These are phyloP conservation scores for Nakazawaea holstii DNA, from an alignment of 805 yeast genomes.

Conservation along the genomic window DNA sequence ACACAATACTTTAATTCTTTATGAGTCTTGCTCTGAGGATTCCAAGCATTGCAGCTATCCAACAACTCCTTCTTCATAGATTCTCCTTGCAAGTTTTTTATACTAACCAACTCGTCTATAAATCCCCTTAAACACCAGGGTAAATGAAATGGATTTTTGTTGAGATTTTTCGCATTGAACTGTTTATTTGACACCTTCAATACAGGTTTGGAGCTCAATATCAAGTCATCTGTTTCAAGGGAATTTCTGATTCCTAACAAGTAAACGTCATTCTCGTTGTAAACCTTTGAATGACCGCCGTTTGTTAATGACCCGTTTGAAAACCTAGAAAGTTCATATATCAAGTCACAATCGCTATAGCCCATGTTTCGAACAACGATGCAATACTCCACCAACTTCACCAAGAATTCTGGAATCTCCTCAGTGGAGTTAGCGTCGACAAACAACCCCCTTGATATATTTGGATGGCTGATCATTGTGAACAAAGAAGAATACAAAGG, in stretches of 20 bases:
- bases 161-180: conserved; percentile 40
- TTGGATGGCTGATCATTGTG: conserved; percentile 77
- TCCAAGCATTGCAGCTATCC: conserved; percentile 72
- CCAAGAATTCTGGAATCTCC: conserved; percentile 34
- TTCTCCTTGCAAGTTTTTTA: conserved; percentile 45
- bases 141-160: conserved; percentile 74
- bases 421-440: conserved; percentile 40
- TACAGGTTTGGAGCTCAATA: conserved; percentile 27
- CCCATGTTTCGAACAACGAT: conserved; percentile 22
- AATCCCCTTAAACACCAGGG: conserved; percentile 94
- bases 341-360: conserved; percentile 23
- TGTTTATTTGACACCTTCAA: conserved; percentile 37
- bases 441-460: conserved; percentile 78
- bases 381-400: conserved; percentile 26
- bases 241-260: conserved; percentile 67
- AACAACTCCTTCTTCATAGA: conserved; percentile 37
- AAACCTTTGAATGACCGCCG: conserved; percentile 84
- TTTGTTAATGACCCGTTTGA: conserved; percentile 71
- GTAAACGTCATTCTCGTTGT: conserved; percentile 75
- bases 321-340: conserved; percentile 62
- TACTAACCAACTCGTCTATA: conserved; percentile 50
- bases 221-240: conserved; percentile 66
- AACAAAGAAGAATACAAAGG: conserved; percentile 89
- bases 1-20: conserved; percentile 69
- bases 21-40: conserved; percentile 70